Conservation (phyloP, 1,139 yeast genomes). For the Sugiyamaella grinbergsii region DNA sequence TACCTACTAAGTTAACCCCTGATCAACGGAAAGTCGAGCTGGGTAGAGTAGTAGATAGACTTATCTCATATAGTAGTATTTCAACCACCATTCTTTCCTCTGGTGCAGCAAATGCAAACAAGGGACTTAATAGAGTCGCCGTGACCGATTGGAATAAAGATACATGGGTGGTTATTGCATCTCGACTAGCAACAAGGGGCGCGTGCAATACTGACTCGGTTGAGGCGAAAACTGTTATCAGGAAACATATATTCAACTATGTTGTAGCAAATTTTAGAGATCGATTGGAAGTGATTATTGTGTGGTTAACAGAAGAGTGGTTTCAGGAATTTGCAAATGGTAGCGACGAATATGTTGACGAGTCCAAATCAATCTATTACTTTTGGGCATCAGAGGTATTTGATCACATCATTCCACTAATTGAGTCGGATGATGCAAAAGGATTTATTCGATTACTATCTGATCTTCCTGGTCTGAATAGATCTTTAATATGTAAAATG, state of each 20-base stretch:
- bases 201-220: slow-evolving; percentile 39
- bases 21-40: slow-evolving; percentile 35
- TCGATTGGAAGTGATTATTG: slow-evolving; percentile 75
- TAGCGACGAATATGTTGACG: slow-evolving; percentile 17
- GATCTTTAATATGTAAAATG: slow-evolving; percentile 60
- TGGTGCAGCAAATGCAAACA: slow-evolving; percentile 32
- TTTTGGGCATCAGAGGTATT: slow-evolving; percentile 72
- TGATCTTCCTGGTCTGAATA: slow-evolving; percentile 77
- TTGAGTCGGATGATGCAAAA: slow-evolving; percentile 78
- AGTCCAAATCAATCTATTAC: slow-evolving; percentile 35
- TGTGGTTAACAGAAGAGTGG: slow-evolving; percentile 98
- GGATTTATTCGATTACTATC: slow-evolving; percentile 78
- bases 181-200: slow-evolving; percentile 82
- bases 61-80: slow-evolving; percentile 35
- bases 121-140: slow-evolving; percentile 41
- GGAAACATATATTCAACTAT: slow-evolving; percentile 71
- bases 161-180: slow-evolving; percentile 76
- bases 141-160: slow-evolving; percentile 60
- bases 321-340: slow-evolving; percentile 47
- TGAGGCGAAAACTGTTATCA: slow-evolving; percentile 45
- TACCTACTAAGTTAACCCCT: slow-evolving; percentile 46
- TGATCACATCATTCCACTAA: slow-evolving; percentile 79
- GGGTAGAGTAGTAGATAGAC: slow-evolving; percentile 36
- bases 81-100: slow-evolving; percentile 27
- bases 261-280: slow-evolving; percentile 73